Evolutionary conservation across 2,329 filamentous ascomycete genomes (phyloP).

Genomic region (Fusarium nygamai): DNA sequence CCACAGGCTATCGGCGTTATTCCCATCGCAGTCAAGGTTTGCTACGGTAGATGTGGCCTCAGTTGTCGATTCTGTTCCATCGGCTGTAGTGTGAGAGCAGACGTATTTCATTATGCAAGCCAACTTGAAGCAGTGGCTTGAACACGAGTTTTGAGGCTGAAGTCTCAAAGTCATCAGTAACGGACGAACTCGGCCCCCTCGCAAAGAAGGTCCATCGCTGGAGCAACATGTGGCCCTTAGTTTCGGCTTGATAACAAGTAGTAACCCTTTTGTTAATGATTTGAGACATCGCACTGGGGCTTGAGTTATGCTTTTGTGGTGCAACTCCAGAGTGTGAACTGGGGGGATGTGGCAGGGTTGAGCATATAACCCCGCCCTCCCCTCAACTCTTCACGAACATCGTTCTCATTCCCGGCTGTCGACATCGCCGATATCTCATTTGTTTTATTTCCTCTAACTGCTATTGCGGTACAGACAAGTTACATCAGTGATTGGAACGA

Average conservation of each 20-base stretch:
- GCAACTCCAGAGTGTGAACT: rapidly evolving
- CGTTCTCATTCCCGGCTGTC: background rate
- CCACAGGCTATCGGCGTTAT: no score
- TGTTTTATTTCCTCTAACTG: rapidly evolving
- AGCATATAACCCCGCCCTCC: background rate
- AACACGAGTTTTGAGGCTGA: background rate
- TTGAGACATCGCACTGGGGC: rapidly evolving
- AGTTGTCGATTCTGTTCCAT: no score
- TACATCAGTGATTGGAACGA: rapidly evolving
- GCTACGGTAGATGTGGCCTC: no score
- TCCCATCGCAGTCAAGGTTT: no score
- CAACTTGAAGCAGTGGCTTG: background rate
- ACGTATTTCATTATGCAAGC: background rate
- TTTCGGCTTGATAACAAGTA: background rate
- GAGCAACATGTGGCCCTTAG: background rate
- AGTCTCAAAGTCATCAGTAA: background rate
- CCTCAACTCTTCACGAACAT: background rate
- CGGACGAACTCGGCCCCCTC: background rate
- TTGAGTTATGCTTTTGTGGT: background rate
- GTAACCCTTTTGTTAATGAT: rapidly evolving
- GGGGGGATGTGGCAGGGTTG: background rate
- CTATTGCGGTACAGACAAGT: rapidly evolving
- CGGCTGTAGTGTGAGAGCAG: background rate
- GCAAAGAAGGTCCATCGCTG: background rate
- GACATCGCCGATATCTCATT: no score